These are phyloP conservation scores for Tilletiopsis washingtonensis DNA, from an alignment of 1,284 basidiomycete genomes.

Conservation along the genomic window DNA sequence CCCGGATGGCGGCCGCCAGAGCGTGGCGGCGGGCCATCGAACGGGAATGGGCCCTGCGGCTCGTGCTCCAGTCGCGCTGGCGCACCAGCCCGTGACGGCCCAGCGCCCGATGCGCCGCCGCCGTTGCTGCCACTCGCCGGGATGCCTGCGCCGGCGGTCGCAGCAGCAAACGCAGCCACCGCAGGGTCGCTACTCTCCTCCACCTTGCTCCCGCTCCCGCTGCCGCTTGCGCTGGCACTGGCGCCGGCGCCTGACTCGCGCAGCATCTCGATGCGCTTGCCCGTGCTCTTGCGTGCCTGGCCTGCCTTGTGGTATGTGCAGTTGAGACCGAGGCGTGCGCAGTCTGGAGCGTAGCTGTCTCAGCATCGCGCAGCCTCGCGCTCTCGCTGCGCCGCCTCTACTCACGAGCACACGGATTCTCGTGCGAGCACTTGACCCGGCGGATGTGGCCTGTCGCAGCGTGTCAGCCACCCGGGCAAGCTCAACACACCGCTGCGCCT, in stretches of 20 bases:
- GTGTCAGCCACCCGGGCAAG: too few relatives aligned
- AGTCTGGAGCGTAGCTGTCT: too few relatives aligned
- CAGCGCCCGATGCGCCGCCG: neutral
- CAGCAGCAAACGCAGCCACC: too few relatives aligned
- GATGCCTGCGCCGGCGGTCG: too few relatives aligned
- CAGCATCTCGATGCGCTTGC: constrained; percentile 7
- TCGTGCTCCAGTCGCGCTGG: neutral
- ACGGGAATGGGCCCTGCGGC: neutral
- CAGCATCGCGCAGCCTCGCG: too few relatives aligned
- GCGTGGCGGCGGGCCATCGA: neutral
- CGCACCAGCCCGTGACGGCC: neutral
- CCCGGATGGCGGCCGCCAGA: too few relatives aligned
- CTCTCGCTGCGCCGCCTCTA: too few relatives aligned
- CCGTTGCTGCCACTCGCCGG: too few relatives aligned
- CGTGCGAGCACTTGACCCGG: constrained; percentile 31
- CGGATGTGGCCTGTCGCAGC: too few relatives aligned
- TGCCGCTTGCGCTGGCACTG: neutral
- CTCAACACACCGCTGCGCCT: too few relatives aligned
- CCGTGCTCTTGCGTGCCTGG: constrained; percentile 12
- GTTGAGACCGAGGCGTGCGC: constrained; percentile 29
- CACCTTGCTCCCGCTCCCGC: too few relatives aligned
- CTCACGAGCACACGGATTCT: constrained; percentile 33
- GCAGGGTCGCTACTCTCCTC: too few relatives aligned
- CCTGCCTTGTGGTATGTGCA: constrained; percentile 37
- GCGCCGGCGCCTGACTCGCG: neutral